Base-by-base conservation (phyloP, 257 asterid genomes). In the Thymus mandschuricus region DNA sequence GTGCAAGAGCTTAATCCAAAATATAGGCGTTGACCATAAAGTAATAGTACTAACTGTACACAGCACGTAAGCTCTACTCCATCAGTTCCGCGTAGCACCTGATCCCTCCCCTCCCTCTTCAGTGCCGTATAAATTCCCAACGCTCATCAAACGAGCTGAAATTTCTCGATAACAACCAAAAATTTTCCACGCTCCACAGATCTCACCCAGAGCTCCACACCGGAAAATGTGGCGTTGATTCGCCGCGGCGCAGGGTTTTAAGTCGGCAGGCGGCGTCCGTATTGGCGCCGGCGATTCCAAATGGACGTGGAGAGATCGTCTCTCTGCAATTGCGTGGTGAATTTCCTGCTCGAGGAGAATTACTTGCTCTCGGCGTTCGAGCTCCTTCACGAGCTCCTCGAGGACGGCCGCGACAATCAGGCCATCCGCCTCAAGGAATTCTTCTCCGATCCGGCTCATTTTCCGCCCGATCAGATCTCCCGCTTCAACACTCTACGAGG, bases 221-320 rank as follows among this genome's bases (percentile, higher is more conserved):
- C 70, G 3, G 64, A 49, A 63, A 66, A 80, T 78, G 83, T 70
- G 83, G 79, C 80, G 62, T 65, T 59, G 81, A 75, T 71, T 72
- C 77, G 51, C 77, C 74, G 35, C 73, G 45, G 41, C 58, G 12
- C 13, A 43, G 71, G 71, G 70, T 63, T 77, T 21, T 66, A 70
- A 69, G 71, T 45, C 70, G 60, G 55, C 55, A 51, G 62, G 54
- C 74, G 72, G 64, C 65, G 62, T 72, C 66, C 50, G 80, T 43
- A 65, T 69, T 66, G 75, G 64, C 73, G 44, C 66, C 72, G 66
- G 48, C 73, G 68, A 72, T 41, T 70, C 52, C 49, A 46, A 79
- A 92, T 92, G 98, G 98, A 92, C 84, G 98, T 92, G 71, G 97
- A 92, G 93, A 85, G 86, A 83, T 92, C 97, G 81, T 92, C 98